Evolutionary conservation across 352 stramenopile genomes (phyloP), one percentile per base, ranked within the genome.

Genomic region (Globisporangium polare): DNA sequence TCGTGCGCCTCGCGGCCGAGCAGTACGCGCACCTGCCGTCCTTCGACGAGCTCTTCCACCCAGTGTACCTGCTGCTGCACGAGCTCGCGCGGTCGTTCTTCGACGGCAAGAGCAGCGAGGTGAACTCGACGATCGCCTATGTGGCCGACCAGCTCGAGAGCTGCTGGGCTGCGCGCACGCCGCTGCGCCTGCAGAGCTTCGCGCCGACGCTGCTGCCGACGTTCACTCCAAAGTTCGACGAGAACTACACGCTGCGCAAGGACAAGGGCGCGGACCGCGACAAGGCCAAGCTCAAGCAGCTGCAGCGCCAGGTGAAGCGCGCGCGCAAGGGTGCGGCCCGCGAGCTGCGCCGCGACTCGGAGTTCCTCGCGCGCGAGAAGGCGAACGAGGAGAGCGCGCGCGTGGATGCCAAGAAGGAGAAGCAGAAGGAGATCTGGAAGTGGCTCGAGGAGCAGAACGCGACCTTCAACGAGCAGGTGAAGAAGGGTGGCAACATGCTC

Each of bases 401-500:
- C 62, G 63, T 86, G 65, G 85, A 69, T 20, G 78, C 68, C 73
- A 98, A 92, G 83, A 80, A 72, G 68, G 92, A 92, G 42, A 97
- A 97, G 66, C 90, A 97, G 63, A 80, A 96, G 67, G 96, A 98
- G 80, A 98, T 98, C 72, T 97, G 92, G 68, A 74, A 77, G 54
- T 99, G 95, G 95, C 74, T 99, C 66, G 94, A 99, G 69, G 76
- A 96, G 55, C 95, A 99, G 68, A 96, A 98, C 71, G 96, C 95
- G 5, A 98, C 95, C 64, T 98, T 99, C 78, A 99, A 99, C 74
- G 83, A 99, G 64, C 96, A 99, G 82, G 96, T 98, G 29, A 87
- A 93, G 65, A 93, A 97, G 71, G 96, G 96, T 56, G 95, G 95
- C 56, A 81, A 97, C 46, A 91, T 99, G 65, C 80, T 99, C 63